Evolutionary conservation across 2,329 filamentous ascomycete species (phyloP).

Genomic region (Zymoseptoria crescenta): DNA sequence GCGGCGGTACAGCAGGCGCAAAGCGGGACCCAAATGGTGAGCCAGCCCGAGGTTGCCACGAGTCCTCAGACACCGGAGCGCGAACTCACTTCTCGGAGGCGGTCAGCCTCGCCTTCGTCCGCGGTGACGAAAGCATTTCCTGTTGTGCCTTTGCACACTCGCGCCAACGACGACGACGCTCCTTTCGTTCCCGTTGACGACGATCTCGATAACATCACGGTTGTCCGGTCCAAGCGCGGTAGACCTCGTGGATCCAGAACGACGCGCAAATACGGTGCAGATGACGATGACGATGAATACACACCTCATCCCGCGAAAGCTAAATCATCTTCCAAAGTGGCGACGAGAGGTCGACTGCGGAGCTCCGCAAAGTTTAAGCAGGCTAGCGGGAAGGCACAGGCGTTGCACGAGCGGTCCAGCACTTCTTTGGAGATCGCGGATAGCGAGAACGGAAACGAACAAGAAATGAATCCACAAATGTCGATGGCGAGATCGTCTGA

Average conservation of each 20-base stretch:
- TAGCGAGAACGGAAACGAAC: not conserved
- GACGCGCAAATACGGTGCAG: not conserved
- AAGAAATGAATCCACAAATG: not conserved
- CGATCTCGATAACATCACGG: not conserved
- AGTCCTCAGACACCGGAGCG: not conserved
- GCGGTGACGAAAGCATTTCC: not conserved
- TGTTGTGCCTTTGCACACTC: not conserved
- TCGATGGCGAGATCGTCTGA: not conserved
- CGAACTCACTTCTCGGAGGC: not conserved
- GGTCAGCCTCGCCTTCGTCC: not conserved
- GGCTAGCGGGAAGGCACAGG: not conserved
- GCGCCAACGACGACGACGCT: not conserved
- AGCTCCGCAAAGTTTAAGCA: not conserved
- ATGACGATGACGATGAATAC: not conserved
- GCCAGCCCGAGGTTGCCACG: not conserved
- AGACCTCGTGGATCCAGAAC: not conserved
- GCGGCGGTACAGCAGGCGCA: not conserved
- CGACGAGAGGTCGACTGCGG: not conserved
- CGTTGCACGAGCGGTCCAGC: not conserved
- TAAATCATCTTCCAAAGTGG: not conserved
- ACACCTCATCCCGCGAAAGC: not conserved
- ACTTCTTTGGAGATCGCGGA: not conserved
- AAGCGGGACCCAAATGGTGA: not conserved
- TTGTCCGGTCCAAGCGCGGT: not conserved
- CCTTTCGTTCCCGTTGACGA: not conserved